Evolutionary conservation across 257 asterid species (phyloP), one percentile per base, ranked within the genome.

Genomic region (Eucommia ulmoides): DNA sequence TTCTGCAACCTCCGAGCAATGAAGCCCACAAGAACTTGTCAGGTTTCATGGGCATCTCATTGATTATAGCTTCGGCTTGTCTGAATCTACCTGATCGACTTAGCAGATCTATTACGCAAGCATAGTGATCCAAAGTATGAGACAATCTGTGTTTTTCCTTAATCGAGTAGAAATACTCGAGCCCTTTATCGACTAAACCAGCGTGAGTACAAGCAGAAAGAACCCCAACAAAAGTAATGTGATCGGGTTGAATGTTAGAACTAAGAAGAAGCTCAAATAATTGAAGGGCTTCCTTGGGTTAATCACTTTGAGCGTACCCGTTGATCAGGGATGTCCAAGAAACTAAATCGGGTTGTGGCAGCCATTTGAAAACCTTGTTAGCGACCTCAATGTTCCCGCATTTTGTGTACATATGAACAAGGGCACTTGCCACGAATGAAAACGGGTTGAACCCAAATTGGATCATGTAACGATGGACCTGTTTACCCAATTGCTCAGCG

Each of bases 401-500:
- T 68, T 77, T 88, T 42, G 94, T 67, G 58, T 88, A 88, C 95
- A 88, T 84, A 69, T 84, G 86, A 24, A 75, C 63, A 2, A 88
- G 85, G 45, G 95, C 79, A 19, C 95, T 79, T 41, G 79, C 93
- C n/a, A 79, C 82, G 51, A 66, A 75, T 8, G 69, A 68, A 53
- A 66, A 54, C 25, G 70, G 61, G 53, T 75, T 72, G 21, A 83
- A 88, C 2, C 88, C 73, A 19, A 92, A 78, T 66, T 84, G 83
- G 20, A 49, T 72, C 41, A 81, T 22, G 54, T 77, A 80, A 47
- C 77, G 59, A 22, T 88, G 97, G 42, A 84, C 64, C 49, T 71
- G 51, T 50, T 41, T 62, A 20, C 97, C 97, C 59, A 74, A 82
- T 38, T 55, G 76, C 54, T 79, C 83, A 54, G 75, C 77, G 7